A percentile compares a stretch with the other conserved stretches of the same genome.
Conservation (phyloP, 495 filamentous ascomycete genomes). For the Xylaria venustula region DNA sequence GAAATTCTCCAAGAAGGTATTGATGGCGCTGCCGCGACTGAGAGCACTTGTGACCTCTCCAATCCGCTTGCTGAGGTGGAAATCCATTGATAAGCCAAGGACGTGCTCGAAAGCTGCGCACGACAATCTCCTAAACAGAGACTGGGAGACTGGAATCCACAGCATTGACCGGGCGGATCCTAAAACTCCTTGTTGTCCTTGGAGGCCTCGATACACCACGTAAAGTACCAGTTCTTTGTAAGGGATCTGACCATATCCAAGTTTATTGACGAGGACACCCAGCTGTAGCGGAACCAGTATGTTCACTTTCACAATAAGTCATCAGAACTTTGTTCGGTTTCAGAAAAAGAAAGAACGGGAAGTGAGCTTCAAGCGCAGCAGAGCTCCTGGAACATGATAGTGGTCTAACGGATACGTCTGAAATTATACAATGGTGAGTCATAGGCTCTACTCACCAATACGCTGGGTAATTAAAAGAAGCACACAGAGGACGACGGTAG, state of each 20-base stretch:
- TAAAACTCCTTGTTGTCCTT: constrained; percentile 74
- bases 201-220: constrained; percentile 68
- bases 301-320: constrained; percentile 46
- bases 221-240: constrained; percentile 61
- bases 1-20: constrained; percentile 80
- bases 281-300: constrained; percentile 67
- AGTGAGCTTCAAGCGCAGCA: neutral
- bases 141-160: constrained; percentile 83
- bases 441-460: constrained; percentile 51
- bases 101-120: constrained; percentile 86
- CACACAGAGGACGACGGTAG: constrained; percentile 18
- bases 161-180: constrained; percentile 66
- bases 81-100: constrained; percentile 77
- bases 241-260: constrained; percentile 36
- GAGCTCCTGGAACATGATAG: too few species aligned
- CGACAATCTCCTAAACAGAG: constrained; percentile 79
- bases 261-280: constrained; percentile 60
- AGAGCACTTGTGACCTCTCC: constrained; percentile 81
- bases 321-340: neutral
- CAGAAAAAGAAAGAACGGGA: too few species aligned
- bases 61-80: constrained; percentile 83
- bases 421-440: too few species aligned
- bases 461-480: constrained; percentile 19
- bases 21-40: constrained; percentile 81
- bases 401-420: too few species aligned